These are phyloP conservation scores for Gossypium stocksii DNA, from an alignment of 345 rosid species.

Conservation along the genomic window DNA sequence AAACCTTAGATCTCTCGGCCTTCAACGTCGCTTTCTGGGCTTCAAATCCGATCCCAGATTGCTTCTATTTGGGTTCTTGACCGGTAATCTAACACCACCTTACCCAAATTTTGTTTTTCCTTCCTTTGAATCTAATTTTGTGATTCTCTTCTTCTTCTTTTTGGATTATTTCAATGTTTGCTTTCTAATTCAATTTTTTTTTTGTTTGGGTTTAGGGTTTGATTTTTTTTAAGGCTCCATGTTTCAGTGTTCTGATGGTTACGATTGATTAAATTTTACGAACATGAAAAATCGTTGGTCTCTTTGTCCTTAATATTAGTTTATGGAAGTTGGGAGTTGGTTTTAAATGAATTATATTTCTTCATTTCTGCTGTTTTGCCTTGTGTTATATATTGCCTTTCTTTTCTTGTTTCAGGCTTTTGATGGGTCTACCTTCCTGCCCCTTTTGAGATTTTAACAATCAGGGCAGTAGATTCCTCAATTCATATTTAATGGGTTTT, in stretches of 20 bases:
- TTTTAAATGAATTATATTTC: neutral
- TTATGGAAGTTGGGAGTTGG: neutral
- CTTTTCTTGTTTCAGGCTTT: neutral
- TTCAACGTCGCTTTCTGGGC: too few species aligned
- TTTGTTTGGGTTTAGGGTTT: neutral
- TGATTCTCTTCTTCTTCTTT: neutral
- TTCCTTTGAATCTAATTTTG: neutral
- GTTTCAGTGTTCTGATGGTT: neutral
- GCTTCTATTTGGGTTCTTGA: neutral
- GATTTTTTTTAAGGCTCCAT: neutral
- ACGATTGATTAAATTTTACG: neutral
- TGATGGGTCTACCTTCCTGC: neutral
- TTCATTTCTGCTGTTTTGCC: neutral
- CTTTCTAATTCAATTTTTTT: neutral
- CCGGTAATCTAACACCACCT: conserved; percentile 15
- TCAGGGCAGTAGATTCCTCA: neutral
- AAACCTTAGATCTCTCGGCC: conserved; percentile 38
- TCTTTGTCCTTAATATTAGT: neutral
- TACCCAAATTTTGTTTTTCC: neutral
- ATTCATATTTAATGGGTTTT: neutral
- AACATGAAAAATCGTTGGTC: neutral
- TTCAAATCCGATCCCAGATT: conserved; percentile 18
- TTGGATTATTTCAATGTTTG: neutral
- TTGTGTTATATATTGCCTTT: neutral
- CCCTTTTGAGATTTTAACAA: neutral